Evolutionary conservation across 1,284 basidiomycete genomes (phyloP).

Genomic region (Limonomyces culmigenus): DNA sequence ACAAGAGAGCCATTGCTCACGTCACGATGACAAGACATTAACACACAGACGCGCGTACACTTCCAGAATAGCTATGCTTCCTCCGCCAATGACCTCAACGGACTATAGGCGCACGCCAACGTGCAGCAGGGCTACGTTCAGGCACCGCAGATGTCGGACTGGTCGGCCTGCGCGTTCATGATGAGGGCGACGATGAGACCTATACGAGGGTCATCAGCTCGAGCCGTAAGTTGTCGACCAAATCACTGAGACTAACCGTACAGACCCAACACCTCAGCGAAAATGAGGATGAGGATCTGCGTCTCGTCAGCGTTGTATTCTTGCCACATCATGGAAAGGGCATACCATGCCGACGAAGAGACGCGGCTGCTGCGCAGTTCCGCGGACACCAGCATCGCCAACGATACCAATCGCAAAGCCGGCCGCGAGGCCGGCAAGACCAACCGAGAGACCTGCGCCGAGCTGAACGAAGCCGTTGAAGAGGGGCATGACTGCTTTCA

Average conservation of each 20-base stretch:
- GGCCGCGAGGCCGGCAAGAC: constrained; percentile 78
- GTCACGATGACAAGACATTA: no score
- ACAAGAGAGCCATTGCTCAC: no score
- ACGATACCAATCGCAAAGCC: constrained; percentile 92
- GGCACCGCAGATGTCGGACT: no score
- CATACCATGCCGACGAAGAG: constrained; percentile 80
- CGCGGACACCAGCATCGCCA: constrained; percentile 87
- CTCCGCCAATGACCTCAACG: no score
- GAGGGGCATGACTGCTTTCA: constrained; percentile 38
- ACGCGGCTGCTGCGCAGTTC: constrained; percentile 82
- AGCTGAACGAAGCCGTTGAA: constrained; percentile 82
- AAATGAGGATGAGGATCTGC: constrained; percentile 61
- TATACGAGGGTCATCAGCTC: constrained; percentile 9
- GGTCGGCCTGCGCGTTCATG: constrained; percentile 45
- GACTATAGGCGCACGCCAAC: no score
- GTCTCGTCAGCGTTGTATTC: constrained; percentile 3
- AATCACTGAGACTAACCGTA: constrained; percentile 26
- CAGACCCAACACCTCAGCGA: constrained; percentile 71
- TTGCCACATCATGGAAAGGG: constrained; percentile 1
- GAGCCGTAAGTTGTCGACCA: constrained; percentile 1
- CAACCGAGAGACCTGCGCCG: constrained; percentile 78
- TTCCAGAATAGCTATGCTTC: no score
- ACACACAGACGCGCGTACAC: no score
- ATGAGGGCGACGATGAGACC: constrained; percentile 81
- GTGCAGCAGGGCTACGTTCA: no score